These are phyloP conservation scores for Dactylellina haptotyla DNA, from an alignment of 2,329 filamentous ascomycete genomes.

Conservation along the genomic window DNA sequence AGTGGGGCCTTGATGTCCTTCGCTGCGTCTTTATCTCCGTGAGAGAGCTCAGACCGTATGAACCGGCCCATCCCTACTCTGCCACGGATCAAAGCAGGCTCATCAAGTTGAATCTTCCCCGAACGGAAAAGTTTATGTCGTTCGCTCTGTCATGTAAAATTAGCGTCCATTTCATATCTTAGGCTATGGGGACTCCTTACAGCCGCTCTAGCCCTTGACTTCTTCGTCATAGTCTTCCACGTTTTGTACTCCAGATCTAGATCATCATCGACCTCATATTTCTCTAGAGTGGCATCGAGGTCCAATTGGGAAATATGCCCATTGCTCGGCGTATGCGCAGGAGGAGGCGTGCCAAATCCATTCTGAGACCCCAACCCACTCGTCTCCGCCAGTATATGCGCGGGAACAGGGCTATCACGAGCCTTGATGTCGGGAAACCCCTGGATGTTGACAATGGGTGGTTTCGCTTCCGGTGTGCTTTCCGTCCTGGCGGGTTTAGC, in stretches of 20 bases:
- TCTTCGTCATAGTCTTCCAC: slow-evolving; percentile 99
- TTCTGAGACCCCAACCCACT: slow-evolving; percentile 68
- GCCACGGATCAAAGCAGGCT: slow-evolving; percentile 83
- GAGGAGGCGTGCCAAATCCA: slow-evolving; percentile 83
- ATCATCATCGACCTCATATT: slow-evolving; percentile 82
- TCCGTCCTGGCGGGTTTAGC: slow-evolving; percentile 81
- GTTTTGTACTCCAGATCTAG: slow-evolving; percentile 83
- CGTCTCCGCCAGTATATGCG: slow-evolving; percentile 66
- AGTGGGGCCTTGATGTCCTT: slow-evolving; percentile 50
- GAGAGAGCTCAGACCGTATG: slow-evolving; percentile 66
- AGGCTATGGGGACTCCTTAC: slow-evolving; percentile 52
- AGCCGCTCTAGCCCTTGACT: slow-evolving; percentile 75
- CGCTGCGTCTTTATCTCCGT: slow-evolving; percentile 61
- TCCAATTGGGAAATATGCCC: slow-evolving; percentile 71
- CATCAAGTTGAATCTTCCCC: slow-evolving; percentile 84
- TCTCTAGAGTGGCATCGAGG: slow-evolving; percentile 72
- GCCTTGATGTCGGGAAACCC: slow-evolving; percentile 64
- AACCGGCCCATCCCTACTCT: slow-evolving; percentile 91
- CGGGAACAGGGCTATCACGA: slow-evolving; percentile 54
- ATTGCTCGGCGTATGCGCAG: slow-evolving; percentile 73
- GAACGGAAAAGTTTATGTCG: slow-evolving; percentile 86
- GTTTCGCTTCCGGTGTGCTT: slow-evolving; percentile 78
- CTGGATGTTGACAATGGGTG: slow-evolving; percentile 72
- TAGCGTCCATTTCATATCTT: slow-evolving; percentile 17
- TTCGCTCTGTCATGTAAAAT: slow-evolving; percentile 74